Percentiles rank a stretch among this genome's conserved stretches.
These are phyloP conservation scores for Botryotinia convoluta DNA, from an alignment of 2,329 filamentous ascomycete genomes.

Conservation along the genomic window DNA sequence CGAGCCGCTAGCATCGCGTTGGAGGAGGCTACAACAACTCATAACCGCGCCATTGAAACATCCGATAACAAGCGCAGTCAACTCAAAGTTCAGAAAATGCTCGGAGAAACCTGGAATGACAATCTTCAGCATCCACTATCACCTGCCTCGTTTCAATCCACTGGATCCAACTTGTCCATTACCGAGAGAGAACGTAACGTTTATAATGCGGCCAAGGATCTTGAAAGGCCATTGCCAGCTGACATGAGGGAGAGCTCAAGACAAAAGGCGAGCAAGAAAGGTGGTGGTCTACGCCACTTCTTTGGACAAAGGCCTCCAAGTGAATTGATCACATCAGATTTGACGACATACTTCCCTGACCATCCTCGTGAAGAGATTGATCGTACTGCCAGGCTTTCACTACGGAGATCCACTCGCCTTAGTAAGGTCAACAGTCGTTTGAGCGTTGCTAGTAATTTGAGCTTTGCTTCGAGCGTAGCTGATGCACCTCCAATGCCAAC, in stretches of 20 bases:
- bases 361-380: slow-evolving; percentile 94
- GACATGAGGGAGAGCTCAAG: slow-evolving; percentile 39
- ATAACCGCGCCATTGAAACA: slow-evolving; percentile 59
- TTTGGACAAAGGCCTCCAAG: slow-evolving; percentile 91
- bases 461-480: slow-evolving; percentile 85
- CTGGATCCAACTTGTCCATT: slow-evolving; percentile 38
- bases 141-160: slow-evolving; percentile 63
- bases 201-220: slow-evolving; percentile 55
- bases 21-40: slow-evolving; percentile 77
- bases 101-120: slow-evolving; percentile 82
- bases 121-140: slow-evolving; percentile 81
- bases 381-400: slow-evolving; percentile 87
- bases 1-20: slow-evolving; percentile 84
- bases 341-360: slow-evolving; percentile 96
- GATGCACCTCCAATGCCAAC: slow-evolving; percentile 94
- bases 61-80: slow-evolving; percentile 73
- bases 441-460: slow-evolving; percentile 90
- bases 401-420: slow-evolving; percentile 83
- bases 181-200: slow-evolving; percentile 66
- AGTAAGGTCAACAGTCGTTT: slow-evolving; percentile 91
- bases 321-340: slow-evolving; percentile 93
- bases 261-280: slow-evolving; percentile 47
- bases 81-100: slow-evolving; percentile 82
- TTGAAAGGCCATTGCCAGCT: slow-evolving; percentile 53
- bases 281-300: slow-evolving; percentile 69